Base-by-base conservation (phyloP, 2,329 filamentous ascomycete genomes). In the Hymenotorrendiella dingleyae region DNA sequence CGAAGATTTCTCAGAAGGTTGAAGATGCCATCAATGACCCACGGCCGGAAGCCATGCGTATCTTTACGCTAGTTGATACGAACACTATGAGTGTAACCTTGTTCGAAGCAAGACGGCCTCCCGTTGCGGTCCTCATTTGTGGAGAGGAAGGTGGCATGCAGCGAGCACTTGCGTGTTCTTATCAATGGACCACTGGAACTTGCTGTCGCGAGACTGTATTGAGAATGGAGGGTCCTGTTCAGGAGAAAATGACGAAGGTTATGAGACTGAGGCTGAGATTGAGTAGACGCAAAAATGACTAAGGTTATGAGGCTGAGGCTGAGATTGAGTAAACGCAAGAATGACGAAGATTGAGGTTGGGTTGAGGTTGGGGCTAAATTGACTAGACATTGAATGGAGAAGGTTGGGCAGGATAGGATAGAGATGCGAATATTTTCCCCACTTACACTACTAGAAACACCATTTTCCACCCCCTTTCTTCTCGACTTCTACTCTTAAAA, bases 41-140 rank as follows among this genome's bases (percentile, higher is more conserved):
- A 32, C 23, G 7, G 27, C 21, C 11, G 9, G 14, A 14, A 14
- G 28, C 16, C 12, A 32, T 29, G 27, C 17, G 42, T n/a, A 12
- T 59, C 3, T 64, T 63, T 46, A 63, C 59, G 0, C 47, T 64
- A 3, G 54, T 64, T 2, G 59, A 63, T 37, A 62, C 59, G 10
- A 37, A 57, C 20, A 53, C 54, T 11, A 46, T 61, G 49, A 56
- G 46, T 16, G 61, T 62, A 8, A 59, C 53, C 10, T 47, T 61
- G 4, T 61, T 64, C 40, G 40, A 52, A 27, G 55, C 60, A 1
- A 48, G 54, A 42, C 50, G 58, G 26, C 60, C 59, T 8, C 60
- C 61, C 2, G 52, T 51, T 1, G 59, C 57, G 5, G 54, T 56
- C 2, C 44, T 63, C 7, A 43, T 62, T 17, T 58, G 54, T 28